Evolutionary conservation across 1,284 basidiomycete species (phyloP), one percentile per base, ranked within the genome.

Genomic region (Puccinia coronata): DNA sequence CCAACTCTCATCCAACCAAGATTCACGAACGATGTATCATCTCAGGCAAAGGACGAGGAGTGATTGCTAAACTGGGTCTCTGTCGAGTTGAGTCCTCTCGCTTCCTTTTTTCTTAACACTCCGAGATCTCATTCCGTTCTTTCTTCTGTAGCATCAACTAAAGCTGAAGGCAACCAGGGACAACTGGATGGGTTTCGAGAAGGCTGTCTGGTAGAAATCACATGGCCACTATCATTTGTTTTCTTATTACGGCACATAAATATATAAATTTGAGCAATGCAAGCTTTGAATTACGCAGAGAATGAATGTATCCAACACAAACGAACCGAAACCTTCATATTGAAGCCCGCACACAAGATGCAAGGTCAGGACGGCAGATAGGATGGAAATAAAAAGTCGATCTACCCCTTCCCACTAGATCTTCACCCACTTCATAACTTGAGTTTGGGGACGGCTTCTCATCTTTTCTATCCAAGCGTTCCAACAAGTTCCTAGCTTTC

Each of bases 11-110:
- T 41, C 79, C 79, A 36, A 80, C 79, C 34, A 72, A 80, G 63
- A 80, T 80, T 73, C 79, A 80, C 63, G 79, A 80, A 65, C 39
- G 79, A 59, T 80, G 79, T 65, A 80, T 80, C 57, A 1, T 73
- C 41, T 47, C 79, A 1, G 79, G 79, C 63, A 80, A 80, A 47
- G 79, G 79, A 34, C 53, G 79, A 28, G 79, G 79, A 0, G 79
- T 80, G 12, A 80, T 80, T 53, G 79, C 79, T n/a, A 80, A 80
- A 73, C 28, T 80, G 59, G 79, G 79, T 36, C 59, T 80, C 28
- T 80, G 79, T 73, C 39, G 79, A 53, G 79, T 80, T 36, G 69
- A 43, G 53, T 49, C 36, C 20, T 57, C 4, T 31, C 51, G 57
- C 28, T 34, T 2, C 36, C 23, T 36, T 34, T 73, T n/a, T n/a